Base-by-base conservation (phyloP, 139 green algal species). In the Tetraselmis striata region DNA sequence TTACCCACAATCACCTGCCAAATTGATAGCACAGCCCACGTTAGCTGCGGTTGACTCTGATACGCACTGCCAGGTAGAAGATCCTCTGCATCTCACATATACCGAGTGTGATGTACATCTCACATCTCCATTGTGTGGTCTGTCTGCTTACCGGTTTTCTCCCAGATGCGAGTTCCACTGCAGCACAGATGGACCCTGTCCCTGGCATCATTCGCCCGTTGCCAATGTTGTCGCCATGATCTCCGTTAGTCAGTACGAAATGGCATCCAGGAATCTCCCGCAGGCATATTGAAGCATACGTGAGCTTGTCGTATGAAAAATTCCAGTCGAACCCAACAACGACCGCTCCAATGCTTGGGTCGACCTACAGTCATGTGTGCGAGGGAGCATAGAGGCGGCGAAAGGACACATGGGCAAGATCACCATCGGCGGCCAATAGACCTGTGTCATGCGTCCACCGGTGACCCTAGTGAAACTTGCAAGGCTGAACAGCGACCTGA, bases 211-310 rank as follows among this genome's bases (percentile, higher is more conserved):
- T 89, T 18, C 92, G 85, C 0, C 82, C 84, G n/a, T 76, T 77
- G 29, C 87, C 86, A 28, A 92, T 88, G 82, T 87, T 76, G 87
- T 94, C 90, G 0, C 81, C 87, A 29, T 83, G 30, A 67, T 91
- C 88, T 2, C 84, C n/a, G 79, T 95, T 95, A 59, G 90, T 94
- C 2, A 84, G 88, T 22, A 95, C 86, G 81, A 93, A 90, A n/a
- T 90, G 26, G 84, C 87, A 92, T 25, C 86, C 86, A 23, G 87
- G 88, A 30, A 92, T 78, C 87, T 93, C 88, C 0, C 87, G 84
- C 30, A 94, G 84, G 81, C 81, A 89, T 22, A 84, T 79, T 1
- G 79, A 86, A 1, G 84, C 85, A 31, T 85, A 85, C 78, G 85
- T 83, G 27, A 91, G 59, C 25, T 83, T 83, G n/a, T 29, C 59